Evolutionary conservation across 805 yeast species (phyloP), one percentile per base, ranked within the genome.

Genomic region (Isabelozyma pseudorhagii): DNA sequence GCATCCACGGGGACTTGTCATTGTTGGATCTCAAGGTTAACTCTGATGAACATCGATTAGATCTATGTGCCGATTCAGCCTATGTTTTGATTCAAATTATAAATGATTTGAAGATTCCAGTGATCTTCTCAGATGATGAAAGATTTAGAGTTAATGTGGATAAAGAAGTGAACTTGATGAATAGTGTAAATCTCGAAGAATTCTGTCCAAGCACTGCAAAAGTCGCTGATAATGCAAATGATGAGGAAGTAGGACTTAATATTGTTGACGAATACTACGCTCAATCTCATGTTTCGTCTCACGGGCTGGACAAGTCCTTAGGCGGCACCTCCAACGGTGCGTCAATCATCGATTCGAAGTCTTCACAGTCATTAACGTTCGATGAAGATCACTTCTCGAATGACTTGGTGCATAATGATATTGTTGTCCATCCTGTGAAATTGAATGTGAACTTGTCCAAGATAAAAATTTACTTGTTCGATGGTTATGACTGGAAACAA

Each of bases 401-500:
- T 18, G 46, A 39, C 2, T 44, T 38, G 1, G 42, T 46, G 5
- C 34, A 42, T 13, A 29, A 18, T 1, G 41, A 36, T 4, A 31
- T 46, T 7, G 41, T 45, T 3, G 58, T 61, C 2, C 52, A 58
- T 28, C 70, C 71, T 1, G 50, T 69, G 6, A 58, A 54, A 31
- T 8, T 73, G 18, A 67, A 67, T 40, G 50, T 74, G 8, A 69
- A 71, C 42, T 59, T 77, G 5, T 62, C 75, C 2, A 75, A 75
- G 44, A 65, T 73, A 0, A 61, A 58, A 1, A 58, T 87, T 2
- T 79, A 74, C 46, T 67, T 93, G 15, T 84, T 80, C 63, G 99
- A 94, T 69, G 99, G 99, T 0, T 94, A 85, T 61, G 98, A 94
- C 58, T 91, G 97, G 96, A 79, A 79, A 48, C 80, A 81, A 41